Conservation (phyloP, 202 grass and related monocot genomes). For the Setaria italica region DNA sequence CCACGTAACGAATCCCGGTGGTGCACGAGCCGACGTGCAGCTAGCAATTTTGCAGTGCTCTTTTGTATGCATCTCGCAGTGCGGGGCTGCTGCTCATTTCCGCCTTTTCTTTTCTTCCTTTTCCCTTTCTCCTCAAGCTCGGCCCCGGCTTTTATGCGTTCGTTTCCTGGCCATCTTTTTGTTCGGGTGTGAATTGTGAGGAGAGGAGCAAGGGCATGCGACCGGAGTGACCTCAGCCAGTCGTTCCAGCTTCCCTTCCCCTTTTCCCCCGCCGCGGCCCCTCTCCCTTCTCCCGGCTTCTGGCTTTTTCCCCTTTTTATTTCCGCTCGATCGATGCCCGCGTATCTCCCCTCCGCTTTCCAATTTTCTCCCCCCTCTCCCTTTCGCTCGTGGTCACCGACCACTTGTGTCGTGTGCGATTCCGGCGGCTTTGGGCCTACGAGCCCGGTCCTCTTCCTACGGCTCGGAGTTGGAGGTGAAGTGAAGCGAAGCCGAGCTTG, state of each 20-base stretch:
- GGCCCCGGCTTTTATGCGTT: constrained; percentile 10
- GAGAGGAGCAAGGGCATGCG: constrained; percentile 47
- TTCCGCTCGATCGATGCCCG: not conserved
- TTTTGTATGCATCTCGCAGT: constrained; percentile 23
- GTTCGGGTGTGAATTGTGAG: constrained; percentile 65
- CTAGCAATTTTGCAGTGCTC: constrained; percentile 32
- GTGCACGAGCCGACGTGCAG: constrained; percentile 1
- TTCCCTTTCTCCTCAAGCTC: not conserved
- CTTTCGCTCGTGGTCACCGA: constrained; percentile 31
- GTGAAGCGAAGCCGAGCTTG: not conserved
- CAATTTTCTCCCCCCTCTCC: not conserved
- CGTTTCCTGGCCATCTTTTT: constrained; percentile 28
- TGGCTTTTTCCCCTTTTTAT: not conserved
- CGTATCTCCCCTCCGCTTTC: not conserved
- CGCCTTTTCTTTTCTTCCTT: not conserved
- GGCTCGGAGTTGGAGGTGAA: not conserved
- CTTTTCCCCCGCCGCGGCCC: not conserved
- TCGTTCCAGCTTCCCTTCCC: constrained; percentile 48
- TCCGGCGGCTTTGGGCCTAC: not conserved
- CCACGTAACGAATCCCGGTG: too few relatives aligned
- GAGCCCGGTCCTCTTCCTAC: not conserved
- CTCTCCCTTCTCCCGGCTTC: too few relatives aligned
- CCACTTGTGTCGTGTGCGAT: constrained; percentile 19
- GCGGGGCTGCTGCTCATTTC: not conserved
- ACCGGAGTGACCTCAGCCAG: constrained; percentile 48